Conservation (phyloP, 345 rosid species). For the Eucalyptus marginata region DNA sequence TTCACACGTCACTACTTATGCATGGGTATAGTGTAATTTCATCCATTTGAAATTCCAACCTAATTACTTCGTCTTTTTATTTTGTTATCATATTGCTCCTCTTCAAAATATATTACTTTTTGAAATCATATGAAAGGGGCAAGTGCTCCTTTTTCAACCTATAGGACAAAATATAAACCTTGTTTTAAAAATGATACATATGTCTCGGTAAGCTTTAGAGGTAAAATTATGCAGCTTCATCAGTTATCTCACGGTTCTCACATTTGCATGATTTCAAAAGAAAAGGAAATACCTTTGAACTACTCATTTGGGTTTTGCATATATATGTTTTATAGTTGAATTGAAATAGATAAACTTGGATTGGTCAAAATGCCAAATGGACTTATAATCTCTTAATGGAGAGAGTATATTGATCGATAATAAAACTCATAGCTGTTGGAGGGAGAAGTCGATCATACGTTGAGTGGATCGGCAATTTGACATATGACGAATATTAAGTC, state of each 20-base stretch:
- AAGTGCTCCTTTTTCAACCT: background rate
- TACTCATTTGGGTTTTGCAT: background rate
- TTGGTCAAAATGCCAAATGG: background rate
- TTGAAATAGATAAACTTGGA: background rate
- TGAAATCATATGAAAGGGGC: background rate
- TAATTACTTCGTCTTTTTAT: background rate
- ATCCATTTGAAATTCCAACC: background rate
- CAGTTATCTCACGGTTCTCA: background rate
- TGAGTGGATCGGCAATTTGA: background rate
- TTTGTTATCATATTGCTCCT: background rate
- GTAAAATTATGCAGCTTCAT: background rate
- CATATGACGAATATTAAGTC: background rate
- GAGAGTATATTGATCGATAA: background rate
- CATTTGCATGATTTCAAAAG: background rate
- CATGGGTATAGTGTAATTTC: background rate
- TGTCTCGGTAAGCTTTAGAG: background rate
- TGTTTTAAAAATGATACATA: background rate
- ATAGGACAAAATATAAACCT: background rate
- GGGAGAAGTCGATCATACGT: background rate
- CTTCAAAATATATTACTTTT: background rate
- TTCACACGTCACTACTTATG: background rate
- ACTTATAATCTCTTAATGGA: background rate
- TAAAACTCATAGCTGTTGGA: background rate
- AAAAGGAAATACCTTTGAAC: background rate
- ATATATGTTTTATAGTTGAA: background rate